Conservation (phyloP, 2,329 filamentous ascomycete genomes). For the Berkeleyomyces basicola region DNA sequence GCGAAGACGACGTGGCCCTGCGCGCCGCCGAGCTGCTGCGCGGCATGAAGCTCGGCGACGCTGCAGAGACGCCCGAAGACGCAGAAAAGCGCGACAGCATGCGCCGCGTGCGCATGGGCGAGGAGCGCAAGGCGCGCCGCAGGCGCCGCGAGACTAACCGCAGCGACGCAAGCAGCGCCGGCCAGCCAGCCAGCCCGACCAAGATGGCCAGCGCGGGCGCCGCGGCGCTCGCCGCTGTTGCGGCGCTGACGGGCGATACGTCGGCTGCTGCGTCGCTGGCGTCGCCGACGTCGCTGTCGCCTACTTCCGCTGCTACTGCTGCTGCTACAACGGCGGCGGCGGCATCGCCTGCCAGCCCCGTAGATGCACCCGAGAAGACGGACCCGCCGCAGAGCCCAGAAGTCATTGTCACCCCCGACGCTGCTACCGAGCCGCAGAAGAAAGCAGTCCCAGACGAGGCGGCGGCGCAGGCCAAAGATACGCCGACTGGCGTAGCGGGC, state of each 20-base stretch:
- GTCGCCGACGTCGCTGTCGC: not conserved
- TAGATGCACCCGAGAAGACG: not conserved
- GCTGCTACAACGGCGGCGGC: not conserved
- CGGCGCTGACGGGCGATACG: not conserved
- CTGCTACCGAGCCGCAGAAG: not conserved
- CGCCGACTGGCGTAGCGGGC: not conserved
- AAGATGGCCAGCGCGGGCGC: slow-evolving; percentile 13
- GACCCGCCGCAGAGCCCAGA: not conserved
- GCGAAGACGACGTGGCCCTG: slow-evolving; percentile 62
- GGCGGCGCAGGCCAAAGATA: not conserved
- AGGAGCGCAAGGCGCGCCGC: slow-evolving; percentile 53
- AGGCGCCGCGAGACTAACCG: slow-evolving; percentile 46
- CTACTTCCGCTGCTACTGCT: not conserved
- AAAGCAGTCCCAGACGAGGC: not conserved
- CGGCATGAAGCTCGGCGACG: slow-evolving; percentile 55
- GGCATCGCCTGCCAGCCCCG: no score
- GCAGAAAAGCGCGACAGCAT: slow-evolving; percentile 41
- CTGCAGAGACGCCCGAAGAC: slow-evolving; percentile 34
- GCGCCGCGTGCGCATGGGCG: slow-evolving; percentile 59
- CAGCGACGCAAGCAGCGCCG: slow-evolving; percentile 16
- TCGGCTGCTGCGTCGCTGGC: not conserved
- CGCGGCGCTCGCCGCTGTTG: not conserved
- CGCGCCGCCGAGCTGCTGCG: slow-evolving; percentile 71
- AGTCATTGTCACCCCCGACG: not conserved
- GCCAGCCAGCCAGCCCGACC: slow-evolving; percentile 15